Evolutionary conservation across 305 asterid genomes (phyloP), one percentile per base, ranked within the genome.

Genomic region (Andrographis paniculata): DNA sequence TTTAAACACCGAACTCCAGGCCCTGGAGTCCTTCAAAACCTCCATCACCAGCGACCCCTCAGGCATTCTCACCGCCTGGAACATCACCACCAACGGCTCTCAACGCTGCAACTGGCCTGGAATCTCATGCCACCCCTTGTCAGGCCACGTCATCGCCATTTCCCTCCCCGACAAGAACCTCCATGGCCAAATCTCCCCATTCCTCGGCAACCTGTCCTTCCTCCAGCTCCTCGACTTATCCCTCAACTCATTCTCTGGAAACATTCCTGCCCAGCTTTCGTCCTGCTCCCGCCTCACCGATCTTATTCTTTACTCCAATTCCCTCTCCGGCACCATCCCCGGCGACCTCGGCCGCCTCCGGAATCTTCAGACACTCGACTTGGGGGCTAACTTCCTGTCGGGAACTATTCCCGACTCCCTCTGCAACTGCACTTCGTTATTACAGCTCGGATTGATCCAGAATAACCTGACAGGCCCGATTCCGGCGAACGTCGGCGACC

Each of bases 31-130:
- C 18, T 77, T 88, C 87, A 84, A 72, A 56, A 51, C 21, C 48
- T 68, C 76, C 6, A 52, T 84, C 43, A 44, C 57, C 20, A 20
- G 19, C 11, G 89, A 88, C 61, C 83, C 95, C 2, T 20, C 45
- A 0, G 60, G 71, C 12, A 70, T 63, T 36, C 73, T 88, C 17
- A 56, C 48, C 17, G 78, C 66, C 52, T 87, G 94, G 97, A 75
- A 43, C 30, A 24, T 8, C 30, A 24, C 30, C 30, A 24, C 30
- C 30, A 24, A 4, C n/a, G n/a, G n/a, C n/a, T n/a, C n/a, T 36
- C 79, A 60, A 30, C 80, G 79, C 60, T 84, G 97, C 71, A 88
- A 74, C 66, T 84, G 97, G 94, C 46, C 84, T 7, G 93, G 95
- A 20, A 65, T 88, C 12, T 37, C 59, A 0, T 84, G 97, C 18